Conservation (phyloP, 306 rosid genomes). For the Castanea mollissima region DNA sequence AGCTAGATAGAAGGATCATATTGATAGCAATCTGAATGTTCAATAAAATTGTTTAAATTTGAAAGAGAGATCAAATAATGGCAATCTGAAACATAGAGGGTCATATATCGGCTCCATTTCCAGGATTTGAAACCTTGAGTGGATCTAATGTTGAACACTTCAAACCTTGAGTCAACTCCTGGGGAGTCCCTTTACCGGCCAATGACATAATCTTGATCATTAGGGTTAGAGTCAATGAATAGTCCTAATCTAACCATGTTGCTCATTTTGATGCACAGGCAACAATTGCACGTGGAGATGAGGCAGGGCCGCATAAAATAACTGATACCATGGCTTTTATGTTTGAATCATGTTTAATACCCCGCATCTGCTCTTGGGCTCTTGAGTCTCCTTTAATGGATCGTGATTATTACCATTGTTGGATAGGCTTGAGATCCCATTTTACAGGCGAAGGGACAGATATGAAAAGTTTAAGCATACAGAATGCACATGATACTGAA, state of each 20-base stretch:
- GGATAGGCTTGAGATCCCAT: slow-evolving; percentile 87
- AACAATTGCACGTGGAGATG: slow-evolving; percentile 60
- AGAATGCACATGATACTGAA: slow-evolving; percentile 13
- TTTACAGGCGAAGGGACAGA: slow-evolving; percentile 26
- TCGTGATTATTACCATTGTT: slow-evolving; percentile 84
- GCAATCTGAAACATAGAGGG: too few species aligned
- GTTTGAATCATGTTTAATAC: slow-evolving; percentile 88
- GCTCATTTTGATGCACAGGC: slow-evolving; percentile 39
- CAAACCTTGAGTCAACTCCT: neutral
- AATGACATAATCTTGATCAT: neutral
- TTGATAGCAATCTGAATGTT: too few species aligned
- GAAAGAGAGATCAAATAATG: neutral
- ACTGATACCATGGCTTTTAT: slow-evolving; percentile 81
- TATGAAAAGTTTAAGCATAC: slow-evolving; percentile 5
- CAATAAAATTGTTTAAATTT: too few species aligned
- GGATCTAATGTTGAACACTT: neutral
- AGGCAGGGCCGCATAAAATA: slow-evolving; percentile 67
- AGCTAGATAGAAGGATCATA: too few species aligned
- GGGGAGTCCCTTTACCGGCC: neutral
- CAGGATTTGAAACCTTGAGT: neutral
- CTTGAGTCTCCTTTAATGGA: slow-evolving; percentile 75
- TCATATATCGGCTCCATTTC: too few species aligned
- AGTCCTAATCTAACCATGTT: neutral
- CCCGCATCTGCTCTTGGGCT: slow-evolving; percentile 72
- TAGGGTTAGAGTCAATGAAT: too few species aligned